Conservation (phyloP, 805 yeast species). For the Yarrowia sp. region DNA sequence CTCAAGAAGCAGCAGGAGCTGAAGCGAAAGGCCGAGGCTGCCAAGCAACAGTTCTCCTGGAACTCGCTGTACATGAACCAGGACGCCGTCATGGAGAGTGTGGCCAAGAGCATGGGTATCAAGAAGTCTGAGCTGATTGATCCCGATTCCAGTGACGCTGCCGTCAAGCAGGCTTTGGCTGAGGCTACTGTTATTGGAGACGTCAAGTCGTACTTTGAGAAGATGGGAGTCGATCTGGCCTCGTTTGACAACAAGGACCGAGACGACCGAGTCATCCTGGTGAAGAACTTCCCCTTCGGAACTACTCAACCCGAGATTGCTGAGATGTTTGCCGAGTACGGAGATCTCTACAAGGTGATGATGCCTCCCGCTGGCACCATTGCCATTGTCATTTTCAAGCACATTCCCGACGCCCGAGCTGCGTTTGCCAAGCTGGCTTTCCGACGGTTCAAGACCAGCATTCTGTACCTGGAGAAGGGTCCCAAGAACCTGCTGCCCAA, state of each 20-base stretch:
- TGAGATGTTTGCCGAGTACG: slow-evolving; percentile 76
- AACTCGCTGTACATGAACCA: slow-evolving; percentile 85
- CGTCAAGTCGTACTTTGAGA: slow-evolving; percentile 82
- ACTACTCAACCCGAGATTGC: slow-evolving; percentile 78
- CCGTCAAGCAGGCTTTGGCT: slow-evolving; percentile 95
- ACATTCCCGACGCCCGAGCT: slow-evolving; percentile 76
- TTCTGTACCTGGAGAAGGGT: slow-evolving; percentile 89
- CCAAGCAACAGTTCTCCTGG: slow-evolving; percentile 89
- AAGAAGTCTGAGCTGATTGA: slow-evolving; percentile 80
- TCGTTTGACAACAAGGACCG: slow-evolving; percentile 63
- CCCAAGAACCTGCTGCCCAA: slow-evolving; percentile 73
- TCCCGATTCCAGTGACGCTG: slow-evolving; percentile 81
- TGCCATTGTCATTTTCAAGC: slow-evolving; percentile 87
- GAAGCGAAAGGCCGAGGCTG: slow-evolving; percentile 78
- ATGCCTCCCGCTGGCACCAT: slow-evolving; percentile 98
- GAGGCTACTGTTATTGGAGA: slow-evolving; percentile 94
- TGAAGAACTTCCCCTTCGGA: slow-evolving; percentile 88
- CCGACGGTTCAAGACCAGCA: slow-evolving; percentile 81
- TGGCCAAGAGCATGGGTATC: slow-evolving; percentile 80
- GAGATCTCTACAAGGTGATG: slow-evolving; percentile 72
- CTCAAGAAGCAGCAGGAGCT: slow-evolving; percentile 86
- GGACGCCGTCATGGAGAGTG: slow-evolving; percentile 89
- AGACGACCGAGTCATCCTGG: slow-evolving; percentile 76
- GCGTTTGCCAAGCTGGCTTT: slow-evolving; percentile 88
- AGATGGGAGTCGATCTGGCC: slow-evolving; percentile 78